Evolutionary conservation across 148 eudicot genomes (phyloP), one percentile per base, ranked within the genome.

Genomic region (Pharnaceum exiguum): DNA sequence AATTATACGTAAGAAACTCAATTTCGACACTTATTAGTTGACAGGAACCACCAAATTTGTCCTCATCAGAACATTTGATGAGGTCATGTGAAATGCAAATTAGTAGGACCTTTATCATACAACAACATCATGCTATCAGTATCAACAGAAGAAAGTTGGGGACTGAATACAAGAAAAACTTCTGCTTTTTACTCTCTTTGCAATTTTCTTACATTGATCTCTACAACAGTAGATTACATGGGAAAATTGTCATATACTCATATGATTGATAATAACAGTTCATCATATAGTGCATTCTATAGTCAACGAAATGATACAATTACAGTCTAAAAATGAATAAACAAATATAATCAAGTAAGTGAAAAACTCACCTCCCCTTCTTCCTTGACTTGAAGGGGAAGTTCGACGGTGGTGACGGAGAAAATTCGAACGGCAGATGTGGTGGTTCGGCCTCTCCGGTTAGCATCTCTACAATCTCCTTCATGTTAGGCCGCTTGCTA

Each of bases 371-470:
- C 88, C 84, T 69, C 39, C 70, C 77, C 63, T 87, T 87, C 75
- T 80, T 91, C 77, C 82, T 64, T 27, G 90, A 75, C 75, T 81
- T 91, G 71, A 85, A 80, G 26, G 95, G 94, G 22, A 79, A 87
- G 70, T 71, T 81, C 2, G 82, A 75, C 0, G 98, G 98, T 17
- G 98, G 98, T 13, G 98, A 91, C 12, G 98, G 98, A 1, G 98
- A 91, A 60, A 91, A 91, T 55, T 91, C 98, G 38, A 91, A 82
- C 0, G 98, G 98, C 79, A 91, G 74, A 60, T 81, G 82, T 17
- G 96, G 98, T 16, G 90, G 81, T 48, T 87, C 94, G 0, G 81
- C 70, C 72, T 74, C 85, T 5, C 98, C 94, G 0, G 65, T 69
- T 15, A 91, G 79, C 98, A 91, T 91, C 31, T 68, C 90, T 6